phyloP scores from a whole-genome alignment of 345 rosid species.

The Boechera divaricarpa region DNA sequence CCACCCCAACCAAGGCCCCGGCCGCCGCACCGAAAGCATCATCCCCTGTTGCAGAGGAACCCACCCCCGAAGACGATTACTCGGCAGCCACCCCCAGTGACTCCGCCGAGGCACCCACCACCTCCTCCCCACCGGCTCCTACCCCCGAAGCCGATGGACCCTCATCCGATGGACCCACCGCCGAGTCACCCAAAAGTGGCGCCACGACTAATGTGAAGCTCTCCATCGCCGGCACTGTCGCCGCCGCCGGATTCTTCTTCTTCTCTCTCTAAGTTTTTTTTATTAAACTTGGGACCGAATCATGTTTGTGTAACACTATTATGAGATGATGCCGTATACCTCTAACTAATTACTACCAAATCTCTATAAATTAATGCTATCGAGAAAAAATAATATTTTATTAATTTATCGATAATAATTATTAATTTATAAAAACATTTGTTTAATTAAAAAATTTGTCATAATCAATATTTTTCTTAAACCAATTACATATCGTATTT shows the following conservation, averaged over 20 bases:
- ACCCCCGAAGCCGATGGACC: constrained; percentile 7
- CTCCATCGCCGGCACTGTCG: constrained; percentile 37
- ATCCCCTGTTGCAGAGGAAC: constrained; percentile 42
- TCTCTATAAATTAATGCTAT: no score
- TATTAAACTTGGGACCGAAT: background rate
- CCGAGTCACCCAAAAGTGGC: constrained; percentile 28
- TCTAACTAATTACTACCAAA: no score
- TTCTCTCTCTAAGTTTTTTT: constrained; percentile 36
- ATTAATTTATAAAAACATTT: no score
- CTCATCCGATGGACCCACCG: constrained; percentile 37
- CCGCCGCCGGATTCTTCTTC: constrained; percentile 41
- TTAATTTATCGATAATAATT: no score
- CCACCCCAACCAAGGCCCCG: constrained; percentile 28
- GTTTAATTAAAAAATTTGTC: no score
- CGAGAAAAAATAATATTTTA: no score
- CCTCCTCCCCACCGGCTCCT: constrained; percentile 34
- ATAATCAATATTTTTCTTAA: no score
- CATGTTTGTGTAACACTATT: constrained; percentile 20
- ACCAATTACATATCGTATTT: no score
- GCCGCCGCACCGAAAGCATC: constrained; percentile 37
- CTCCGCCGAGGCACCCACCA: constrained; percentile 33
- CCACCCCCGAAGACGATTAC: constrained; percentile 40
- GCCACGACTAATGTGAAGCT: constrained; percentile 31
- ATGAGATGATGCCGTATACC: constrained; percentile 5
- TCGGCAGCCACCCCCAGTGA: constrained; percentile 32